These are phyloP conservation scores for Coleophoma eucalyptorum DNA, from an alignment of 2,329 filamentous ascomycete genomes.

Conservation along the genomic window DNA sequence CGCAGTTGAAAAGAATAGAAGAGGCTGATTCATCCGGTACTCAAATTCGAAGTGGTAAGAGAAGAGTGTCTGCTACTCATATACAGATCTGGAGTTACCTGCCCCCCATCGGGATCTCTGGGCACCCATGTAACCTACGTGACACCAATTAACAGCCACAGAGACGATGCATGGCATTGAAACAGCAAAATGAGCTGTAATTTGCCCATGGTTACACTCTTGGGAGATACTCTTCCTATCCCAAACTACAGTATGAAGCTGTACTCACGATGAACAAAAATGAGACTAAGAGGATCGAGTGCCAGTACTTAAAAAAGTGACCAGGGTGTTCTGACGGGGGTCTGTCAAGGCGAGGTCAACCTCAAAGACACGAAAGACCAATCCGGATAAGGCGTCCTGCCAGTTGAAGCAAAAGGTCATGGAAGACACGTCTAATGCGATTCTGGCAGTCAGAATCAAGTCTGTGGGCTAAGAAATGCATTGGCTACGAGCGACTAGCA, in stretches of 20 bases:
- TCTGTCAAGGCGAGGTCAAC: constrained; percentile 17
- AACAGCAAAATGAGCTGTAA: constrained; percentile 16
- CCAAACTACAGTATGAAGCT: constrained; percentile 7
- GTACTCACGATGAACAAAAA: constrained; percentile 9
- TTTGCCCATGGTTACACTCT: constrained; percentile 11
- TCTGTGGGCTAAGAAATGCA: constrained; percentile 9
- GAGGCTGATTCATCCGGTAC: constrained; percentile 16
- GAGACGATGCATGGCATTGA: constrained; percentile 17
- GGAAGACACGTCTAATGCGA: constrained; percentile 10
- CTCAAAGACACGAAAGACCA: constrained; percentile 20
- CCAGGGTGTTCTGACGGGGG: constrained; percentile 20
- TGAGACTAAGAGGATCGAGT: constrained; percentile 17
- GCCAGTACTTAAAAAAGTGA: constrained; percentile 19
- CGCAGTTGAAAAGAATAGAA: constrained; percentile 10
- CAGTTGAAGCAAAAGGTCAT: constrained; percentile 14
- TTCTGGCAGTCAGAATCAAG: constrained; percentile 18
- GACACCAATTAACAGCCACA: constrained; percentile 21
- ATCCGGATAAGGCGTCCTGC: constrained; percentile 11
- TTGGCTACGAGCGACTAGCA: constrained; percentile 16
- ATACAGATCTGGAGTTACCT: constrained; percentile 17
- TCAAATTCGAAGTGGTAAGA: constrained; percentile 14
- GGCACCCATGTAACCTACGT: constrained; percentile 1
- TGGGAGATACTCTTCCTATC: constrained; percentile 5
- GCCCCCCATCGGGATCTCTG: constrained; percentile 13
- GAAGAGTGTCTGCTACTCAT: constrained; percentile 18